Base-by-base conservation (phyloP, 192 early-diverging fungal species). In the Spinellus fusiger region DNA sequence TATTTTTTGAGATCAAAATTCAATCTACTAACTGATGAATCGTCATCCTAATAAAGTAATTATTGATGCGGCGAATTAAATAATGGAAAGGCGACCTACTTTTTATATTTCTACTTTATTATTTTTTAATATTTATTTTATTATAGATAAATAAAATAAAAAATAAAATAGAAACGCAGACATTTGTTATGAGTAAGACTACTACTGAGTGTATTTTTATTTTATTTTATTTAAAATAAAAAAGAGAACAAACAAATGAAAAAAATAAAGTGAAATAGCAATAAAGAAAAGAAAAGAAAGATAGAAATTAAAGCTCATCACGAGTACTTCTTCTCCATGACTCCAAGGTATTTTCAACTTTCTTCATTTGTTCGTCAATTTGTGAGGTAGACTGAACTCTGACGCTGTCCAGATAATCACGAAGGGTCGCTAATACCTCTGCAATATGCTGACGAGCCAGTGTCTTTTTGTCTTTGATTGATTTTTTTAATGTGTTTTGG, bases 241-340 rank as follows among this genome's bases (percentile, higher is more conserved):
- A 49, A 18, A 49, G 13, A 49, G 48, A 9, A 37, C 13, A 6
- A 37, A 13, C 35, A 37, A 37, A 37, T 37, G 35, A 6, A 37
- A 13, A 37, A 37, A 9, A 37, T 37, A 37, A 37, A 9, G 48
- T 7, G 20, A 49, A 55, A 12, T 27, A 20, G 20, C 23, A 55
- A 25, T 20, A 35, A 32, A 55, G n/a, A 55, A 18, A 4, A 33
- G 29, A 55, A 20, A 9, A 55, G 23, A 22, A 18, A n/a, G 13
- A 49, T 31, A 8, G 2, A 23, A 49, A 26, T 61, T 61, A 61
- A 32, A 61, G 49, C 49, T 61, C 59, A 61, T 61, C 59, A 51
- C 59, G 59, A 32, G 9, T 18, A 35, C 31, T 35, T 18, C 20
- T 49, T 35, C 49, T 61, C 59, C 59, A 61, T n/a, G 47, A 49